Conservation (phyloP, 2,329 filamentous ascomycete species). For the Colletotrichum nymphaeae region DNA sequence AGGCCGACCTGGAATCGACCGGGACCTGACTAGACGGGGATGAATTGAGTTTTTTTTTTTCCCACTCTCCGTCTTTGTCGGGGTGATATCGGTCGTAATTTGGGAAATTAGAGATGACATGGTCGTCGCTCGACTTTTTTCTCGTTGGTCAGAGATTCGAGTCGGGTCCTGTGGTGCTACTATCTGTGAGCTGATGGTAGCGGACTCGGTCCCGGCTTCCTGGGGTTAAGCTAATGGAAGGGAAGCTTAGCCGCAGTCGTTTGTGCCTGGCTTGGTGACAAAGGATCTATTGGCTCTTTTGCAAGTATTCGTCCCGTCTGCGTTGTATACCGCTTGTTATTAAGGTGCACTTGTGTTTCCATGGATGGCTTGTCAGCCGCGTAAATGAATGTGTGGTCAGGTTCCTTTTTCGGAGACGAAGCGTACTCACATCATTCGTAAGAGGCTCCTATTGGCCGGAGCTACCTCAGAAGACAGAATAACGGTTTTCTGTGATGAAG, state of each 20-base stretch:
- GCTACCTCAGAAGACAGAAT: neutral
- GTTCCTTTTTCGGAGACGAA: neutral
- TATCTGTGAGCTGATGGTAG: neutral
- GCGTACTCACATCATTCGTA: no score
- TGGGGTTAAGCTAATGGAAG: neutral
- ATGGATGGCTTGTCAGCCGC: neutral
- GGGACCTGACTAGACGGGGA: slow-evolving; percentile 26
- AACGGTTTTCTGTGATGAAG: neutral
- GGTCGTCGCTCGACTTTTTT: neutral
- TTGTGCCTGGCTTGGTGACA: neutral
- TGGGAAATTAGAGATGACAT: slow-evolving; percentile 23
- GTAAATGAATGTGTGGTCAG: neutral
- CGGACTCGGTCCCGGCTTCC: neutral
- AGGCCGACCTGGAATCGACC: neutral
- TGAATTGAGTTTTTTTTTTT: slow-evolving; percentile 22
- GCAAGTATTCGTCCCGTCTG: neutral
- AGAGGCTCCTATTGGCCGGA: no score
- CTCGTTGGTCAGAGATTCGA: neutral
- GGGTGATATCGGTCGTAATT: slow-evolving; percentile 24
- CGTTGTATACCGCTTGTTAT: neutral
- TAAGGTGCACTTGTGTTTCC: neutral
- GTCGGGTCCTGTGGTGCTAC: neutral
- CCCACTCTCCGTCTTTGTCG: neutral
- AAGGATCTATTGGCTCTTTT: neutral
- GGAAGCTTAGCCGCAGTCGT: neutral